Base-by-base conservation (phyloP, 2,329 filamentous ascomycete species). In the Fusarium verrucosum region DNA sequence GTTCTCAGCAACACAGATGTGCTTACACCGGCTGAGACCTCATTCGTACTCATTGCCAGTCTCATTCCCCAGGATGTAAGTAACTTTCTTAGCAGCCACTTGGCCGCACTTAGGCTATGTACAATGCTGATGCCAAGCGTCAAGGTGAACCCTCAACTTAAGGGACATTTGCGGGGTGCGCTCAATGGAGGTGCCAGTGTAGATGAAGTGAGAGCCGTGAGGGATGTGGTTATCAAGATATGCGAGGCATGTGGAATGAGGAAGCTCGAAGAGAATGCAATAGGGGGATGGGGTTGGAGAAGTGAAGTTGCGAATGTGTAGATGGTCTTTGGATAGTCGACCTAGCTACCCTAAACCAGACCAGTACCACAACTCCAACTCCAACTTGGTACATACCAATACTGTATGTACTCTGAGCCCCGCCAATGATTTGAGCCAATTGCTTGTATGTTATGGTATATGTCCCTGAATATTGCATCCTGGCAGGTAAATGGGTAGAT, bases 51-150 rank as follows among this genome's bases (percentile, higher is more conserved):
- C 7, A 71, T 72, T 37, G 70, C 70, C 16, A 65, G 70, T 28
- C 70, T 72, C 20, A 72, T 72, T n/a, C 70, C 70, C 7, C 70
- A 72, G 10, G 70, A 72, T 40, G 70, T 72, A 50, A 65, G 70
- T 50, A 36, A 10, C n/a, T 28, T 42, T 44, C 11, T 8, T 25
- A 5, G 6, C 10, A 30, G 23, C 37, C 22, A 35, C n/a, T 22
- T 16, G 22, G 16, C 33, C 35, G n/a, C 23, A 20, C 19, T 26
- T 19, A 33, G 5, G 10, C 28, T 43, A 14, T 28, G 19, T 17
- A n/a, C n/a, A 9, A 35, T 40, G 26, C 38, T 58, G 11, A 69
- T n/a, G 35, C 23, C 6, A 23, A 46, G n/a, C 25, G 20, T 38
- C 10, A 11, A 72, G 70, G 70, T 72, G 10, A 72, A 72, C 28